Evolutionary conservation across 164 flowering plant genomes (phyloP), one percentile per base, ranked within the genome.

Genomic region (Vitis rotundifolia): DNA sequence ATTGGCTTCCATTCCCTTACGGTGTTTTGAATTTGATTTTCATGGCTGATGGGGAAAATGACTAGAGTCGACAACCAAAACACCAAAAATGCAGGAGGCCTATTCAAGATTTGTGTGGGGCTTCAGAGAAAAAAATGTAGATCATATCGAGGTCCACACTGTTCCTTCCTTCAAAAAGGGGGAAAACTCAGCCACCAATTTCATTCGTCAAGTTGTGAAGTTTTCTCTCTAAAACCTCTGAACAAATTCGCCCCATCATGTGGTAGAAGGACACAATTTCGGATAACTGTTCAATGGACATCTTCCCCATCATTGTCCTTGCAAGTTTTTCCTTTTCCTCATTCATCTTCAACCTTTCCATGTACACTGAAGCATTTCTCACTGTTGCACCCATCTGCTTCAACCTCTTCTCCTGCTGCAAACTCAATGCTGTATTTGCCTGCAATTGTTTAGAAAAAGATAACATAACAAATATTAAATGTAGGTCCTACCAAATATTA

Each of bases 371-470:
- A 11, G 55, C 55, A 52, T 52, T 52, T 52, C 55, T 11, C 55
- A 52, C 55, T 15, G 55, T 52, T 15, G 55, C 55, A 11, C 55
- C 55, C 55, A 52, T 12, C 55, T 52, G 55, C 55, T 52, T 52
- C 55, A 52, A 15, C n/a, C 55, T 52, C 14, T 52, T 52, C 55
- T 52, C 55, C n/a, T 52, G 55, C 55, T 52, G 55, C 14, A 11
- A 52, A 52, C 55, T 52, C 55, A 52, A 52, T 52, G 55, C 55
- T 52, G 55, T 52, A 11, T 52, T 52, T 52, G 55, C 55, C 55
- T 52, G 55, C 13, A 11, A 52, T 11, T 9, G 44, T 37, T 37
- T 37, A 37, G 44, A 6, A 37, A 37, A 37, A 6, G 6, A 37
- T 37, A 37, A 37, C 44, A 37, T 6, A 37, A 37, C 44, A 37